Conservation (phyloP, 1,139 yeast genomes). For the Nakaseomyces bracarensis region DNA sequence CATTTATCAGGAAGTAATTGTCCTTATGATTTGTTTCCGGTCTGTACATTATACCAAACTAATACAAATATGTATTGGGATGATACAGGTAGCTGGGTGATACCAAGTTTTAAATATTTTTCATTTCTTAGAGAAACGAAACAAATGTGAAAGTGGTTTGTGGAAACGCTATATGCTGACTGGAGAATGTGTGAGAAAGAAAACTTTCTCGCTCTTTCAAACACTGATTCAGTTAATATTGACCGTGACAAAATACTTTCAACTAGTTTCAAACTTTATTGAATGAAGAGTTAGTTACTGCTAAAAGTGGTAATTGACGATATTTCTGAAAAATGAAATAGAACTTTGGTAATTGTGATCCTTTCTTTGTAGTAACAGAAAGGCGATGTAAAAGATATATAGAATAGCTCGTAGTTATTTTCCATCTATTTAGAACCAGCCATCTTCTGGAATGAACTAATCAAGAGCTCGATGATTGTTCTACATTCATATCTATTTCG, state of each 20-base stretch:
- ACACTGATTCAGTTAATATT: too few relatives aligned
- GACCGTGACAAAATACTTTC: too few relatives aligned
- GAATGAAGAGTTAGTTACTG: too few relatives aligned
- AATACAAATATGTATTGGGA: conserved; percentile 16
- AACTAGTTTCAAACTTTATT: too few relatives aligned
- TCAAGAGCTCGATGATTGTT: too few relatives aligned
- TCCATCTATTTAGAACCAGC: background rate
- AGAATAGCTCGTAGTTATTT: background rate
- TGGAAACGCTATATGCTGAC: background rate
- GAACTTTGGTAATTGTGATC: conserved; percentile 2
- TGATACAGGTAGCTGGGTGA: conserved; percentile 29
- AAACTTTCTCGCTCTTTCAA: too few relatives aligned
- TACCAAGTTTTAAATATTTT: conserved; percentile 19
- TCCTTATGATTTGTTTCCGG: conserved; percentile 22
- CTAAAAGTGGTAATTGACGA: background rate
- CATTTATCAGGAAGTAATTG: background rate
- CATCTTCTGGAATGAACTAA: too few relatives aligned
- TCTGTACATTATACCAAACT: conserved; percentile 19
- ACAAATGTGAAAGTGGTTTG: background rate
- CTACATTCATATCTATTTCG: too few relatives aligned
- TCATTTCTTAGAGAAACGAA: background rate
- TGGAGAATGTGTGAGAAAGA: too few relatives aligned
- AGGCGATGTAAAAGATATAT: background rate
- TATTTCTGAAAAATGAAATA: background rate
- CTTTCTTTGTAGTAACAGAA: conserved; percentile 1